phyloP scores from a whole-genome alignment of 2,329 filamentous ascomycete species.

The Amauroascus verrucosus region DNA sequence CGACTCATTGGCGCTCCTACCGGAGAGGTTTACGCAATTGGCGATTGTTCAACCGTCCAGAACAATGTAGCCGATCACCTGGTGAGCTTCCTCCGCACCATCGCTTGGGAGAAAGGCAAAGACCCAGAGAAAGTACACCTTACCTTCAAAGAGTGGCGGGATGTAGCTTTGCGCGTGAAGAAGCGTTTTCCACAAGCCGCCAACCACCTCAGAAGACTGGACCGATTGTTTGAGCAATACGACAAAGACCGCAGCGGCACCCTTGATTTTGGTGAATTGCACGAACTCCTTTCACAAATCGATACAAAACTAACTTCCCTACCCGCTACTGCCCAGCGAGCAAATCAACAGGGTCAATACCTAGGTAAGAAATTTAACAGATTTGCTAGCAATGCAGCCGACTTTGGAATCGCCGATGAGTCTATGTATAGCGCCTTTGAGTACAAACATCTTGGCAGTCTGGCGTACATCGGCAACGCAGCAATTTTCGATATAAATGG shows the following conservation, averaged over 20 bases:
- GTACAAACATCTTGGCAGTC: conserved; percentile 79
- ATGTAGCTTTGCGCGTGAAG: conserved; percentile 71
- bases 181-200: conserved; percentile 84
- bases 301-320: conserved; percentile 90
- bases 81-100: conserved; percentile 73
- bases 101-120: conserved; percentile 84
- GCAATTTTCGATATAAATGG: conserved; percentile 87
- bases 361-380: conserved; percentile 91
- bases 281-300: conserved; percentile 80
- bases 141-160: conserved; percentile 78
- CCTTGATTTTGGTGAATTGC: conserved; percentile 84
- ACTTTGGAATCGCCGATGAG: conserved; percentile 83
- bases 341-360: conserved; percentile 91
- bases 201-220: conserved; percentile 75
- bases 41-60: conserved; percentile 91
- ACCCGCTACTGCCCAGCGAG: conserved; percentile 89
- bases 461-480: conserved; percentile 94
- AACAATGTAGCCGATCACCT: conserved; percentile 94
- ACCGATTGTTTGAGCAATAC: conserved; percentile 83
- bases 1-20: conserved; percentile 79
- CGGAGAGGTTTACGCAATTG: conserved; percentile 92
- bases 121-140: conserved; percentile 83
- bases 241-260: conserved; percentile 90
- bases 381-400: conserved; percentile 64
- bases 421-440: conserved; percentile 90